Base-by-base conservation (phyloP, 305 asterid genomes). In the Fraxinus sp. region DNA sequence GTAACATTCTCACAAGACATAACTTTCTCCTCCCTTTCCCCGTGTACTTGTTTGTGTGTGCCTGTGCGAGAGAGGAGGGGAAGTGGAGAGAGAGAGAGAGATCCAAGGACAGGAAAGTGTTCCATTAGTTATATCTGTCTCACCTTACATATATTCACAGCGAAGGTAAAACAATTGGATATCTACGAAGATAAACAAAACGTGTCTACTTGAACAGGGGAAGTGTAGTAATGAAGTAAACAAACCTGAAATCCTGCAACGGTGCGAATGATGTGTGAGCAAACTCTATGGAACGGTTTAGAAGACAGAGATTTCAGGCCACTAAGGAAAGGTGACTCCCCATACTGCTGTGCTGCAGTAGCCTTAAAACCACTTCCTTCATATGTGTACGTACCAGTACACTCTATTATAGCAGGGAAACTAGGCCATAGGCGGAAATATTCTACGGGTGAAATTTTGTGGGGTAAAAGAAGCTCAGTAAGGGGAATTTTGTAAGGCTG, bases 301-400 rank as follows among this genome's bases (percentile, higher is more conserved):
- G 98, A 90, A 20, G 98, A 91, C 66, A 95, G 89, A 80, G 96
- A 89, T 84, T 91, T 95, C 82, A 94, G 87, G 87, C 98, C 98
- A 52, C 92, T 92, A 82, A 94, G 93, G 78, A 94, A 94, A 77
- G 98, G 97, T 79, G 98, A 93, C 82, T 92, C 94, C 88, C 98
- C 98, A 80, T 93, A 94, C 86, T 94, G 98, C 86, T 93, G 98
- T 9, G 98, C 97, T 64, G 98, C 98, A 71, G 97, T 94, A 75
- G 97, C 98, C 90, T 89, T 94, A 87, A 94, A 94, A 8, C 98
- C 97, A 87, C 98, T 94, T 81, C 98, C 98, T 92, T 94, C 98
- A 28, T 94, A 94, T 30, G 91, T 88, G 80, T 94, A 93, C n/a
- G 94, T 91, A 79, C 97, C 98, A 0, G 97, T 93, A 80, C 90